Evolutionary conservation across 148 eudicot genomes (phyloP).

Genomic region (Simmondsia chinensis): DNA sequence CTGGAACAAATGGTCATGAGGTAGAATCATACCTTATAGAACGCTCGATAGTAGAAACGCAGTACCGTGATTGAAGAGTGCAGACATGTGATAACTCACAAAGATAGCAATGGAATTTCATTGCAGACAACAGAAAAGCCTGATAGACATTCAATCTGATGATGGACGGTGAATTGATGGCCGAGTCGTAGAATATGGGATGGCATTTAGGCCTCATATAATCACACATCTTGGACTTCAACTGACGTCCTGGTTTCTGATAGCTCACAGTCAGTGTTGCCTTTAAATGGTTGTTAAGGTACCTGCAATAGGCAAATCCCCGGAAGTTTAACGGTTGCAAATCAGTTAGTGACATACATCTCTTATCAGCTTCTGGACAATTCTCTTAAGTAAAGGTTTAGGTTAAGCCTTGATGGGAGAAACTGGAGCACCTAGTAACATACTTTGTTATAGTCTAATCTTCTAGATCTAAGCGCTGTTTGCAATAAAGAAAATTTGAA

Average conservation of each 20-base stretch:
- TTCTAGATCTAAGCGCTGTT: too few species aligned
- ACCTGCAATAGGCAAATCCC: conserved; percentile 31
- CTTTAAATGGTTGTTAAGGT: conserved; percentile 46
- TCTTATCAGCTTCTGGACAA: not conserved
- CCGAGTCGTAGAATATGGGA: conserved; percentile 68
- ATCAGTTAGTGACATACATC: not conserved
- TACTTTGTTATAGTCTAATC: too few species aligned
- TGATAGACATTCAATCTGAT: conserved; percentile 79
- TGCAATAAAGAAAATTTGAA: too few species aligned
- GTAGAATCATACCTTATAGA: not conserved
- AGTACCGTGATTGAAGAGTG: conserved; percentile 26
- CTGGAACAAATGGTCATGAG: not conserved
- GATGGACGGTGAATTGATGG: conserved; percentile 62
- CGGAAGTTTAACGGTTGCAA: too few species aligned
- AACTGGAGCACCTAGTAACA: too few species aligned
- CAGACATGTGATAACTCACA: conserved; percentile 30
- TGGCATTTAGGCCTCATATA: conserved; percentile 84
- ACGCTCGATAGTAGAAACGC: conserved; percentile 23
- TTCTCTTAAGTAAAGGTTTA: too few species aligned
- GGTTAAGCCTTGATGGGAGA: too few species aligned
- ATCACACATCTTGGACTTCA: conserved; percentile 55
- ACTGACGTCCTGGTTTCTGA: conserved; percentile 33
- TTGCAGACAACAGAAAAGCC: conserved; percentile 67
- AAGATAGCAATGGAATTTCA: conserved; percentile 84
- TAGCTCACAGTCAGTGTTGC: conserved; percentile 61